Evolutionary conservation across 2,329 filamentous ascomycete species (phyloP), one percentile per base, ranked within the genome.

Genomic region (Emergomyces orientalis): DNA sequence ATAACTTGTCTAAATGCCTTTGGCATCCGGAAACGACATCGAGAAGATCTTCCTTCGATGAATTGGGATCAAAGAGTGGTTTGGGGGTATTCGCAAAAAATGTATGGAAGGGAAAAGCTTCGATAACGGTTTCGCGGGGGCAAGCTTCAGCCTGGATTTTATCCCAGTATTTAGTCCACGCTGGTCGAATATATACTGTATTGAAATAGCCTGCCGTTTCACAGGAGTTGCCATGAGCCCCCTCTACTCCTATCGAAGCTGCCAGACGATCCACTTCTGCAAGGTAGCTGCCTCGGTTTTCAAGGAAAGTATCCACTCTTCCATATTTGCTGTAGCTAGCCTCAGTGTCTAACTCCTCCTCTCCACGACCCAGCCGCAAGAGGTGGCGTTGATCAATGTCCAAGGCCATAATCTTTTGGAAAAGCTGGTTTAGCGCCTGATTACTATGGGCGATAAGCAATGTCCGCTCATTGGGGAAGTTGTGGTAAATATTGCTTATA

Each of bases 171-270:
- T 88, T 90, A 59, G 85, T 85, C 94, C 94, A 99, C 14, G 88
- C 85, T 39, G 94, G 93, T 74, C 89, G 83, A 51, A 99, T 82
- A 72, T 96, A 97, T 65, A 97, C 92, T 55, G 87, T 86, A 73
- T 96, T 90, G 80, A 99, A 99, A 77, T 99, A 97, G 34, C 91
- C 91, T 43, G 94, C 94, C 1, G 93, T 99, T 80, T 99, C 94
- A 62, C 94, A 95, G 34, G 93, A 96, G 75, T 89, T 95, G 27
- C 92, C 91, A 73, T 99, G 94, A n/a, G 92, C 92, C 63, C 94
- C 94, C 51, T 92, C 89, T 1, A 91, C 94, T 25, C 85, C 86
- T 67, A 99, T 87, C 69, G 90, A 95, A 56, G 84, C 84, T 9
- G 94, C 93, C 34, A 99, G 82, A 47, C 91, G 88, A 75, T 89